Evolutionary conservation across 495 filamentous ascomycete genomes (phyloP).

Genomic region (Hypoxylon fuscum): DNA sequence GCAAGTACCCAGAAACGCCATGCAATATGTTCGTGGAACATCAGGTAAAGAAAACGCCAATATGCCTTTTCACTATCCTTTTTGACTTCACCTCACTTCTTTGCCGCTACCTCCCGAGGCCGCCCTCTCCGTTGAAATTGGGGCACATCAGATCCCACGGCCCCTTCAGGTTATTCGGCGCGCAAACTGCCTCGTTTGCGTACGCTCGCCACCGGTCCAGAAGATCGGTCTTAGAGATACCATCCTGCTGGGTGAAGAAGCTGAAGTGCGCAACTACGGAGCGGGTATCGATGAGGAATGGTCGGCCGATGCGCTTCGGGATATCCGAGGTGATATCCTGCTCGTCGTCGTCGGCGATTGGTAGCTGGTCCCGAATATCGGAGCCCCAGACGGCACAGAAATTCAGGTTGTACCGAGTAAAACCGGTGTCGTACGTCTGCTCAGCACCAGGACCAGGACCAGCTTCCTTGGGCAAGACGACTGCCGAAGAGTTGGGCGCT

Average conservation of each 20-base stretch:
- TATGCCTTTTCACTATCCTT: conserved; percentile 4
- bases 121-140: conserved; percentile 16
- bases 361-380: conserved; percentile 50
- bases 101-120: conserved; percentile 17
- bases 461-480: conserved; percentile 8
- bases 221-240: conserved; percentile 59
- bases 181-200: conserved; percentile 56
- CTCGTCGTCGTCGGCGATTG: conserved; percentile 47
- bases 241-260: conserved; percentile 48
- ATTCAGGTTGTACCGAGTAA: conserved; percentile 54
- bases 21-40: conserved; percentile 25
- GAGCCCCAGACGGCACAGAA: conserved; percentile 60
- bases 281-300: conserved; percentile 62
- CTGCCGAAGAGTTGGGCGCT: conserved; percentile 28
- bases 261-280: conserved; percentile 63
- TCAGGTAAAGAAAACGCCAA: conserved; percentile 14
- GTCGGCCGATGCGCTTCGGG: conserved; percentile 39
- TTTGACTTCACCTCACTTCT: background rate
- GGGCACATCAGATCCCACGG: conserved; percentile 40
- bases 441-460: conserved; percentile 44
- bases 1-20: conserved; percentile 37
- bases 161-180: conserved; percentile 38
- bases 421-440: conserved; percentile 58
- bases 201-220: conserved; percentile 60
- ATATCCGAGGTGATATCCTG: conserved; percentile 40